Evolutionary conservation across 2,329 filamentous ascomycete genomes (phyloP).

Genomic region (Ophiostoma novo-ulmi): DNA sequence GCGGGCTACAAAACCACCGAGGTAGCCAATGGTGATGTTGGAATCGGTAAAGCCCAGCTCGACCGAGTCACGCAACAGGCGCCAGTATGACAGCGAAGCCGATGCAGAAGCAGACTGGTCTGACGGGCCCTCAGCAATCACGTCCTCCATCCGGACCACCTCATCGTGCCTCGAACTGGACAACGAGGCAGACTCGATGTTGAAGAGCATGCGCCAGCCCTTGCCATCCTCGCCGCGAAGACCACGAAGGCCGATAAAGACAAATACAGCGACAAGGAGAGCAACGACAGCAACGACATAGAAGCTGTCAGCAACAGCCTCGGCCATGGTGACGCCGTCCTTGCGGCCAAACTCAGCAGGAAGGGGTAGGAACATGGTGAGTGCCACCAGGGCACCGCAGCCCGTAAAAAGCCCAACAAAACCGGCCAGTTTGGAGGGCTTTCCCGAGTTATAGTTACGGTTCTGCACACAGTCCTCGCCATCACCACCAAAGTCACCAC

Average conservation of each 20-base stretch:
- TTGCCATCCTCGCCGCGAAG: conserved; percentile 72
- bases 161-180: conserved; percentile 12
- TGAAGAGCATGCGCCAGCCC: conserved; percentile 58
- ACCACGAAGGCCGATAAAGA: conserved; percentile 69
- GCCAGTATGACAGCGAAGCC: conserved; percentile 47
- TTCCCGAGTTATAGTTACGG: conserved; percentile 31
- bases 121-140: conserved; percentile 18
- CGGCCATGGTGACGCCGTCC: conserved; percentile 63
- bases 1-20: conserved; percentile 90
- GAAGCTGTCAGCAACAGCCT: conserved; percentile 77
- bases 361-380: conserved; percentile 77
- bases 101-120: neutral
- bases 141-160: conserved; percentile 21
- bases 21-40: conserved; percentile 78
- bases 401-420: conserved; percentile 91
- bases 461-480: conserved; percentile 26
- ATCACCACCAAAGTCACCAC: conserved; percentile 5
- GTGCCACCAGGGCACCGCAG: conserved; percentile 79
- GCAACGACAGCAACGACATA: conserved; percentile 76
- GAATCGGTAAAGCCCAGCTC: conserved; percentile 68
- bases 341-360: conserved; percentile 71
- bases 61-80: conserved; percentile 58
- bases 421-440: conserved; percentile 65
- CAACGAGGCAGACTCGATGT: conserved; percentile 29
- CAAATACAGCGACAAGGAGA: conserved; percentile 65